phyloP scores from a whole-genome alignment of 2,329 filamentous ascomycete genomes.

The Paraphoma chrysanthemicola region DNA sequence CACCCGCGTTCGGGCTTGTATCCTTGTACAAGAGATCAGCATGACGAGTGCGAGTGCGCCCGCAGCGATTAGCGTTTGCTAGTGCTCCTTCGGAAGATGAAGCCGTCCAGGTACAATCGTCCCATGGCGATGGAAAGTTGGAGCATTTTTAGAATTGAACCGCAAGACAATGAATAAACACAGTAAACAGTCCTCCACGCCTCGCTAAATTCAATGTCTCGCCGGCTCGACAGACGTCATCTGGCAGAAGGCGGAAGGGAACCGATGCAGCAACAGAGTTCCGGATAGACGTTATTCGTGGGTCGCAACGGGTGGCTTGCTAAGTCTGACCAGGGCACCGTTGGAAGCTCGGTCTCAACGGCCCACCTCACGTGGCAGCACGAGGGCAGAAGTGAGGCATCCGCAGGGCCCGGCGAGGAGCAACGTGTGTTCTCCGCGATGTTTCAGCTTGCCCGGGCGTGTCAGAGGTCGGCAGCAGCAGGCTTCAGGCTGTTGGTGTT shows the following conservation, averaged over 20 bases:
- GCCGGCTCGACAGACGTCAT: too few relatives aligned
- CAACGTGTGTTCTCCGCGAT: neutral
- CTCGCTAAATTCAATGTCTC: too few relatives aligned
- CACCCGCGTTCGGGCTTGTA: neutral
- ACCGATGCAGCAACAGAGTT: neutral
- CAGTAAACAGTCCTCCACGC: too few relatives aligned
- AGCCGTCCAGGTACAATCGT: neutral
- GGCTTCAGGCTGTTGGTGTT: conserved; percentile 11
- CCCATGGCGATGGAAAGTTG: neutral
- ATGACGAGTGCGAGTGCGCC: conserved; percentile 5
- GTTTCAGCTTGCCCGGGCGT: conserved; percentile 1
- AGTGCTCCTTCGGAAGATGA: neutral
- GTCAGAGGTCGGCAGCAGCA: conserved; percentile 9
- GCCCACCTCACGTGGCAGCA: neutral
- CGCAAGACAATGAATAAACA: too few relatives aligned
- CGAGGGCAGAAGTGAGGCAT: neutral
- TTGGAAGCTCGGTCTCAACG: conserved; percentile 11
- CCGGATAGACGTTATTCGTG: conserved; percentile 6
- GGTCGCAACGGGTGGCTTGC: conserved; percentile 3
- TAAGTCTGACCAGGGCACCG: conserved; percentile 4
- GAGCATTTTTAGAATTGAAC: too few relatives aligned
- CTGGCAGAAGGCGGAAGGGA: neutral
- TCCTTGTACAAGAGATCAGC: conserved; percentile 1
- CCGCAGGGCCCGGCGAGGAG: neutral
- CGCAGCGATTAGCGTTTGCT: conserved; percentile 3